Percentiles rank a stretch among this genome's conserved stretches.
Conservation (phyloP, 176 grass and related monocot species). For the Hsuehochloa calcarea region DNA sequence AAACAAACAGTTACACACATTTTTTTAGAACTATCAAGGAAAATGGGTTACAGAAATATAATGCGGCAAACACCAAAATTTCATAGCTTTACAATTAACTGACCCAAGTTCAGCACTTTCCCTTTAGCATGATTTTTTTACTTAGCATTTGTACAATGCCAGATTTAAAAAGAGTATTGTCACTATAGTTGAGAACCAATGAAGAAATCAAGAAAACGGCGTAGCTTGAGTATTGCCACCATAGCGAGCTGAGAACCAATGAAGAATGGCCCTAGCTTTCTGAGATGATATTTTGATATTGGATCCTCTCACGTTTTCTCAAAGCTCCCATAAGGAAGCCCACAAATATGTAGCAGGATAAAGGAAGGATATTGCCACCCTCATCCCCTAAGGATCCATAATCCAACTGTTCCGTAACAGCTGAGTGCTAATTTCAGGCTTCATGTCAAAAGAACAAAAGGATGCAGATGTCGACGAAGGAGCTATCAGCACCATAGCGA, state of each 20-base stretch:
- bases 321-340: conserved; percentile 4
- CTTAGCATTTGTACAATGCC: neutral
- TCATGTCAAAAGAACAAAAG: neutral
- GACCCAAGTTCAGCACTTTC: neutral
- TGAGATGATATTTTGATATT: conserved; percentile 48
- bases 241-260: conserved; percentile 51
- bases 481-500: conserved; percentile 23
- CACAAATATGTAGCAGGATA: neutral
- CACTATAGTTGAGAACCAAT: conserved; percentile 37
- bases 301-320: conserved; percentile 28
- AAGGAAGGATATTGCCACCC: conserved; percentile 9
- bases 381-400: conserved; percentile 39
- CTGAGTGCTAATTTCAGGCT: neutral
- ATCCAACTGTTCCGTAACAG: neutral
- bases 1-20: neutral
- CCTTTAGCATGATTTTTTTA: neutral
- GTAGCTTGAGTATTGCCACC: conserved; percentile 34
- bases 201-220: neutral
- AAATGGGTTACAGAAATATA: conserved; percentile 2
- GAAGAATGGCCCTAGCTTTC: conserved; percentile 44
- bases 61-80: neutral
- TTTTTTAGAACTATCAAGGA: neutral
- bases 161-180: neutral
- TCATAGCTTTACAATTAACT: neutral
- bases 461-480: neutral